Evolutionary conservation across 345 rosid genomes (phyloP), one percentile per base, ranked within the genome.

Genomic region (Trapa bicornis): DNA sequence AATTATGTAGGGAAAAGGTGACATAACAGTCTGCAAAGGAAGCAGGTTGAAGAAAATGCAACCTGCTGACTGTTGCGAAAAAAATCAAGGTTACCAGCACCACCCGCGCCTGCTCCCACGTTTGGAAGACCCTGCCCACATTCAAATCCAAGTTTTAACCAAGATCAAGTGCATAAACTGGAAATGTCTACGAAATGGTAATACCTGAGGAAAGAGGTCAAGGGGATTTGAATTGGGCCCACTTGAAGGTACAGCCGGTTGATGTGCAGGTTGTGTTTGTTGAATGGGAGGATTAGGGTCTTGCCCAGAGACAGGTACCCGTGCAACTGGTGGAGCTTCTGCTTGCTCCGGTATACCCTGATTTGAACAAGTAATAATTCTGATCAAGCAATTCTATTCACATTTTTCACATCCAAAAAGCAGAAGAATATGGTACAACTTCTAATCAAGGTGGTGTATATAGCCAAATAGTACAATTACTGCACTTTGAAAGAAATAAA

Each of bases 121-220:
- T 71, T 84, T n/a, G 98, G 94, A 87, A 93, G 85, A 71, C 98
- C 98, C 98, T 93, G 84, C 10, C 35, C 38, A 32, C 63, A 58
- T 58, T 8, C 10, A 3, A 58, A 11, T 35, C 9, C 14, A 58
- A 32, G 63, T 58, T 58, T 45, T 58, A 57, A 57, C 35, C 37
- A 57, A 22, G 61, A 13, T 13, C 48, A 45, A 45, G 11, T 13
- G 0, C 48, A 3, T 13, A 45, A 45, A 45, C 48, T 11, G 11
- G 48, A 45, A 45, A 65, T 12, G 37, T 10, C 7, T 62, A 38
- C 12, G 12, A 47, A 5, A 41, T 66, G 41, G 36, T 68, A 73
- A 39, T 74, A 89, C 98, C 95, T 87, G 95, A n/a, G 98, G 98
- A 75, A 92, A 92, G 76, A 92, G 85, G 77, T 92, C 86, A 56